Base-by-base conservation (phyloP, 345 rosid species). In the Boechera retrofracta region DNA sequence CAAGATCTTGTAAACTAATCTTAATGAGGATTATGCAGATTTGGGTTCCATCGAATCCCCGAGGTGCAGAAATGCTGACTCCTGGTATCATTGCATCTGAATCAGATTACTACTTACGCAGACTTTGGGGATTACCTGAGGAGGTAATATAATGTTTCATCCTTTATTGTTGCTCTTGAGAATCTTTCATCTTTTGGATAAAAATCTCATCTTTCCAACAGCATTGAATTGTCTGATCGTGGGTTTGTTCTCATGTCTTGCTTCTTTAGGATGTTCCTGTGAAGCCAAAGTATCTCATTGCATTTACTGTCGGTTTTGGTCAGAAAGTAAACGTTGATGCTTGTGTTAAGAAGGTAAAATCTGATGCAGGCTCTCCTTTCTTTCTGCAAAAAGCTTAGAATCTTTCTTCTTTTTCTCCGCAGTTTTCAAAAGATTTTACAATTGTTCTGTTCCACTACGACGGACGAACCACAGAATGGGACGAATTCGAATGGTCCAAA, bases 361-460 rank as follows among this genome's bases (percentile, higher is more conserved):
- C 63, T 42, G 49, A 57, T 53, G 44, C 71, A 10, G 38, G 15
- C 49, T 51, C 55, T n/a, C 56, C 41, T 52, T 7, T 72, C 52
- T 42, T 56, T 32, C 10, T 12, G 21, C 54, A 56, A 67, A 8
- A 61, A 44, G 64, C 65, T 76, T 72, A 24, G 41, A 57, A 24
- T 26, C 28, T 45, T 52, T 49, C 52, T 45, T 70, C 32, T 59
- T 60, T 18, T 15, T n/a, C 29, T 61, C 78, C 24, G 11, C 91
- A 96, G 99, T 96, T 96, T 82, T 84, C 93, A 58, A 89, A 64
- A 57, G 79, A 87, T 69, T 96, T 96, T 71, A 87, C 94, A 10
- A 82, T 96, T 74, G 85, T 96, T 64, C 84, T 96, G 71, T 96
- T 96, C 84, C 99, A 96, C 73, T 96, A 96, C 36, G 99, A 96